A percentile compares a stretch with the other conserved stretches of the same genome.
Conservation (phyloP, 1,139 yeast species). For the Yarrowia galli region DNA sequence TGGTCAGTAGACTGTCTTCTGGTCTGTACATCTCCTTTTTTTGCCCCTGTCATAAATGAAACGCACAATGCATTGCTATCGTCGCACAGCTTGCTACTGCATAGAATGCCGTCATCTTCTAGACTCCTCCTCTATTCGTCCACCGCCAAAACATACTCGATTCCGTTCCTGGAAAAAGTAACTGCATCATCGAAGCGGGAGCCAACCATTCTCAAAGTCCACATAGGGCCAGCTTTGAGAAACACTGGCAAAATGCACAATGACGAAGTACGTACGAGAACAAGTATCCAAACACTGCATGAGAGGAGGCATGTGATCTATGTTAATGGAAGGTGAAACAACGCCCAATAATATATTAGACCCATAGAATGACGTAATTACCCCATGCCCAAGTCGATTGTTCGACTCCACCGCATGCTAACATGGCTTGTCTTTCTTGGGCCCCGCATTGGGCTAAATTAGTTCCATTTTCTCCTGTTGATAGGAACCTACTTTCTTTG, state of each 20-base stretch:
- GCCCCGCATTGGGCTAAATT: neutral
- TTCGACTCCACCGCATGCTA: neutral
- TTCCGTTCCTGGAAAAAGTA: neutral
- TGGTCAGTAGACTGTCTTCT: too few relatives aligned
- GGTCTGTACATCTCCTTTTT: too few relatives aligned
- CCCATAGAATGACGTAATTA: slow-evolving; percentile 11
- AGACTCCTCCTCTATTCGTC: too few relatives aligned
- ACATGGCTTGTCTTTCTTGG: neutral
- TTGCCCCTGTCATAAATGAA: too few relatives aligned
- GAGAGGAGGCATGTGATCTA: neutral
- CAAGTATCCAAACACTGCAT: too few relatives aligned
- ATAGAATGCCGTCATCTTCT: neutral
- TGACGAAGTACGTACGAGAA: neutral
- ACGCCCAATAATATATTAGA: neutral
- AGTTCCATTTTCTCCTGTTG: neutral
- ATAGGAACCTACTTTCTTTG: neutral
- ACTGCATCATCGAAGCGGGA: neutral
- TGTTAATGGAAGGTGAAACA: neutral
- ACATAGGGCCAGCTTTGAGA: neutral
- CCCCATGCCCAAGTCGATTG: slow-evolving; percentile 16
- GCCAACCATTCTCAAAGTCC: neutral
- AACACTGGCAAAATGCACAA: neutral
- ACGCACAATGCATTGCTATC: neutral
- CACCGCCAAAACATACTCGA: neutral
- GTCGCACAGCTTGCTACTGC: neutral